Conservation (phyloP, 768 basidiomycete genomes). For the Russula sp. region DNA sequence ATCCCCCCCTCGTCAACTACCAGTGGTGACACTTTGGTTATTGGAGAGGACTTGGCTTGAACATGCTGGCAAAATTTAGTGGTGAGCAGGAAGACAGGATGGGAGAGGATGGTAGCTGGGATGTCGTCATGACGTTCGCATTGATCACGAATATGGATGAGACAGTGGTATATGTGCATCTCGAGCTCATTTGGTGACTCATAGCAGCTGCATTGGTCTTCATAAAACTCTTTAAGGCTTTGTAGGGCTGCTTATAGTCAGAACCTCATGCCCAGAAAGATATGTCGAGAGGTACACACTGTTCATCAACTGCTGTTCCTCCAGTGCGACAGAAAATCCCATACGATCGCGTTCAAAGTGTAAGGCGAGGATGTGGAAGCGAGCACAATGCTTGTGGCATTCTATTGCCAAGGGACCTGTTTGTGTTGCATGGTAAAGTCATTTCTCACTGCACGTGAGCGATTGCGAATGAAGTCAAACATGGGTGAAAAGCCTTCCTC, state of each 20-base stretch:
- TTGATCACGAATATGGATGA: constrained; percentile 86
- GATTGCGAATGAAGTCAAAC: constrained; percentile 85
- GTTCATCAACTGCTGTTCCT: constrained; percentile 88
- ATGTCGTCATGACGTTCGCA: constrained; percentile 69
- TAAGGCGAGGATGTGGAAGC: constrained; percentile 85
- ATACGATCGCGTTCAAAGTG: constrained; percentile 54
- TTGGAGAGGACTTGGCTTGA: constrained; percentile 72
- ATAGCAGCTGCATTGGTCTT: constrained; percentile 64
- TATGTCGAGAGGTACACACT: constrained; percentile 45
- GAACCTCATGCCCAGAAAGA: constrained; percentile 3
- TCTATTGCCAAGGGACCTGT: constrained; percentile 74
- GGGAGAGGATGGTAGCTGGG: constrained; percentile 54
- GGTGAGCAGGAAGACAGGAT: constrained; percentile 78
- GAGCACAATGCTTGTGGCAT: constrained; percentile 88
- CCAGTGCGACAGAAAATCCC: constrained; percentile 60
- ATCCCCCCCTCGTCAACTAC: constrained; percentile 61
- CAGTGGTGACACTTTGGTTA: constrained; percentile 58
- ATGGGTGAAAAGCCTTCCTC: constrained; percentile 63
- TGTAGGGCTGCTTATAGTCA: constrained; percentile 60
- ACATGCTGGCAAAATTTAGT: constrained; percentile 76
- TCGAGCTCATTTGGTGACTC: constrained; percentile 84
- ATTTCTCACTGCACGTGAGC: constrained; percentile 82
- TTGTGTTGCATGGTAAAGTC: constrained; percentile 93
- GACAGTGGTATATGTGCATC: constrained; percentile 91
- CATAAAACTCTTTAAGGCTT: constrained; percentile 89